A percentile compares a stretch with the other conserved stretches of the same genome.
Conservation (phyloP, 73 alveolate genomes). For the Paramecium sonneborni region DNA sequence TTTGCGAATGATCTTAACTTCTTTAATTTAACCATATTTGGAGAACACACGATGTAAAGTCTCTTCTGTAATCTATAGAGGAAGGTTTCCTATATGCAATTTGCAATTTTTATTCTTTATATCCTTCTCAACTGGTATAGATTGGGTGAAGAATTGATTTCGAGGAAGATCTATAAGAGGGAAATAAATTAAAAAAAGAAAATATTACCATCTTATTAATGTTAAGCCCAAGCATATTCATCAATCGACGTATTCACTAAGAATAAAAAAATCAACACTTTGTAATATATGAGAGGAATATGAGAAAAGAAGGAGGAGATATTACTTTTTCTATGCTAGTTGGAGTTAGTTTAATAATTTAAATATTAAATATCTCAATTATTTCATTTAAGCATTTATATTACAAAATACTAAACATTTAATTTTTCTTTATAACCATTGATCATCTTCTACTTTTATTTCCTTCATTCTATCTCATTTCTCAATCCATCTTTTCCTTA, state of each 20-base stretch:
- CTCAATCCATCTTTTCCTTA: too few species aligned
- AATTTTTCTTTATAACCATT: not conserved
- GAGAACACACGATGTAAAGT: slow-evolving; percentile 46
- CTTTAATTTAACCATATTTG: slow-evolving; percentile 46
- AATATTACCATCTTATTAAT: slow-evolving; percentile 24
- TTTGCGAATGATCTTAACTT: slow-evolving; percentile 48
- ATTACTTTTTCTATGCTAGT: not conserved
- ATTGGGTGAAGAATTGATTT: slow-evolving; percentile 31
- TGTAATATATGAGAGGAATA: not conserved
- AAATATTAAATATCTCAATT: slow-evolving; percentile 21
- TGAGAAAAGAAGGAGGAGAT: not conserved
- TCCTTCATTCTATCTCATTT: too few species aligned
- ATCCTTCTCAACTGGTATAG: not conserved
- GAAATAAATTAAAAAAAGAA: not conserved
- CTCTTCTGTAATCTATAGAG: slow-evolving; percentile 45
- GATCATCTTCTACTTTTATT: too few species aligned
- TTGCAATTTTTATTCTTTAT: slow-evolving; percentile 48
- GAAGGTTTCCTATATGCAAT: slow-evolving; percentile 57
- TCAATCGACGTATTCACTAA: slow-evolving; percentile 12
- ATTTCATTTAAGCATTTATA: not conserved
- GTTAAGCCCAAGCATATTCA: not conserved
- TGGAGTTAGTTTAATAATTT: slow-evolving; percentile 2
- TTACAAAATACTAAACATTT: not conserved
- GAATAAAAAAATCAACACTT: slow-evolving; percentile 36
- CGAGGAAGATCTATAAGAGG: slow-evolving; percentile 37